Conservation (phyloP, 768 basidiomycete genomes). For the Termitomyces bulborhizus region DNA sequence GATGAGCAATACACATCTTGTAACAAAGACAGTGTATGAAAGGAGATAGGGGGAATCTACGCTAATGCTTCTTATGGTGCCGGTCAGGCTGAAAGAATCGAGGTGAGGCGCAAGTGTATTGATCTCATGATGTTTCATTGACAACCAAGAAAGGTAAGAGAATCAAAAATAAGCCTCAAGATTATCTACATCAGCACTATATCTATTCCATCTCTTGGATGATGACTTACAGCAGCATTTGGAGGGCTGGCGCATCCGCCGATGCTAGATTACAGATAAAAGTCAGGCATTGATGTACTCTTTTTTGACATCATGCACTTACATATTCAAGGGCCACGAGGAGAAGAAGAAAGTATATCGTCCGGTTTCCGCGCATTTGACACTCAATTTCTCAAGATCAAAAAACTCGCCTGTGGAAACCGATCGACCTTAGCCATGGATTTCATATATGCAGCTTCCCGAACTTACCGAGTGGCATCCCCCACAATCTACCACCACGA, state of each 20-base stretch:
- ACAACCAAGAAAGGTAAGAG: background rate
- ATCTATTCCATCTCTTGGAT: background rate
- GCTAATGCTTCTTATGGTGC: background rate
- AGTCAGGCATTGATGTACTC: background rate
- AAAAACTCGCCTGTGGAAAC: conserved; percentile 54
- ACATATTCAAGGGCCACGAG: conserved; percentile 73
- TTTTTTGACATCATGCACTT: conserved; percentile 19
- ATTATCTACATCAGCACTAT: background rate
- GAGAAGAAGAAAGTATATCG: conserved; percentile 74
- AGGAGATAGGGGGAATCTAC: background rate
- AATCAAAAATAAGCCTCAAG: conserved; percentile 24
- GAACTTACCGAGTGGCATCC: conserved; percentile 61
- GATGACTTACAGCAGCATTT: conserved; percentile 55
- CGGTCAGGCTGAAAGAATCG: background rate
- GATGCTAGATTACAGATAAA: conserved; percentile 29
- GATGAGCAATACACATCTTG: conserved; percentile 2
- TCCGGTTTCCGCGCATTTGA: conserved; percentile 47
- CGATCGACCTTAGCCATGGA: background rate
- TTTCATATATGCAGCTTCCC: background rate
- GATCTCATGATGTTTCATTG: background rate
- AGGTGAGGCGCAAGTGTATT: conserved; percentile 1
- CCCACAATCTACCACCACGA: conserved; percentile 44
- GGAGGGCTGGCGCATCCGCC: conserved; percentile 68
- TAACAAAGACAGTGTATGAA: background rate
- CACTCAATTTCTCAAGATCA: conserved; percentile 58